These are phyloP conservation scores for Colletotrichum graminicola DNA, from an alignment of 2,329 filamentous ascomycete species.

Conservation along the genomic window DNA sequence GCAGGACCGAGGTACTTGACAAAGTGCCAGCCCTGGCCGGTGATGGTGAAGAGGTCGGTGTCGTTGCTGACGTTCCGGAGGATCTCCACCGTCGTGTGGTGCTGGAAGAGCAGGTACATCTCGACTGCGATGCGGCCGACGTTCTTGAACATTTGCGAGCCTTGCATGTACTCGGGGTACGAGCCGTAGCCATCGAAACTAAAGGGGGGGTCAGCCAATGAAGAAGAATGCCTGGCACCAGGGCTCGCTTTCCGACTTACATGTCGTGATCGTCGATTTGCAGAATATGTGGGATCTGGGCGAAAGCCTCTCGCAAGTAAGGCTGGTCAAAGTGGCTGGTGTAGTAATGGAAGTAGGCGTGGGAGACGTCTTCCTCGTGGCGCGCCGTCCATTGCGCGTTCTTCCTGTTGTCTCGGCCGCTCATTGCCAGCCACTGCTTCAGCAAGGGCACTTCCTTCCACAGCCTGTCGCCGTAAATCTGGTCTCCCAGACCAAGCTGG, in stretches of 20 bases:
- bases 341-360: slow-evolving; percentile 99
- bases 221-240: not conserved
- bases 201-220: slow-evolving; percentile 41
- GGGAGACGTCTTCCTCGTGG: slow-evolving; percentile 93
- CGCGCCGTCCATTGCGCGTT: slow-evolving; percentile 92
- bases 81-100: slow-evolving; percentile 95
- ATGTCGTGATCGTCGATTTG: slow-evolving; percentile 98
- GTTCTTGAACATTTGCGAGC: slow-evolving; percentile 97
- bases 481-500: slow-evolving; percentile 90
- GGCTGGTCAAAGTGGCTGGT: slow-evolving; percentile 98
- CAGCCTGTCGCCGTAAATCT: slow-evolving; percentile 93
- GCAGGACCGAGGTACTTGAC: slow-evolving; percentile 95
- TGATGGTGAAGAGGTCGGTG: slow-evolving; percentile 93
- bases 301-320: slow-evolving; percentile 93
- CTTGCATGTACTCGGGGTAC: slow-evolving; percentile 98
- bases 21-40: slow-evolving; percentile 98
- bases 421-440: slow-evolving; percentile 95
- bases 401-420: slow-evolving; percentile 92
- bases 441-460: slow-evolving; percentile 96
- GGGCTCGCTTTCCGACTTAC: slow-evolving; percentile 67
- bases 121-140: slow-evolving; percentile 95
- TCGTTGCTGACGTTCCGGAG: slow-evolving; percentile 90
- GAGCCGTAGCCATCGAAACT: slow-evolving; percentile 98
- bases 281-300: slow-evolving; percentile 93
- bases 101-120: slow-evolving; percentile 98